Conservation (phyloP, 495 filamentous ascomycete species). For the Neurospora sp. region DNA sequence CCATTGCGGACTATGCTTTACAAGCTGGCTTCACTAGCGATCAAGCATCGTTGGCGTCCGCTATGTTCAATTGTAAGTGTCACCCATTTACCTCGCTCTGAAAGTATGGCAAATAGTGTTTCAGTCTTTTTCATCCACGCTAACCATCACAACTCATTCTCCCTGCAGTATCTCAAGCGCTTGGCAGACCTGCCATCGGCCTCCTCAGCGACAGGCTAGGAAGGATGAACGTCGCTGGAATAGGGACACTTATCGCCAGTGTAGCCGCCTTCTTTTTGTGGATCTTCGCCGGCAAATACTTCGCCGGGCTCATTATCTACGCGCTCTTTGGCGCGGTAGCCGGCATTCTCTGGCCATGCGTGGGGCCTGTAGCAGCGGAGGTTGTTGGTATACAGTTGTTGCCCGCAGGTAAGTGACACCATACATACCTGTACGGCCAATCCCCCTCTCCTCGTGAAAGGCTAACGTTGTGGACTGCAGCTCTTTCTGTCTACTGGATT, state of each 20-base stretch:
- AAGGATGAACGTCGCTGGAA: constrained; percentile 54
- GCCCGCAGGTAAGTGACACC: constrained; percentile 42
- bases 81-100: neutral
- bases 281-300: constrained; percentile 52
- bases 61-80: constrained; percentile 58
- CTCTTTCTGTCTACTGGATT: constrained; percentile 69
- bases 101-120: constrained; percentile 26
- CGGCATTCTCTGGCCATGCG: constrained; percentile 64
- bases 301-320: constrained; percentile 60
- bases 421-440: neutral
- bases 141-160: neutral
- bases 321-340: constrained; percentile 59
- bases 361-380: constrained; percentile 66
- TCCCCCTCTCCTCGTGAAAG: neutral
- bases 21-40: constrained; percentile 51
- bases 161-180: constrained; percentile 29
- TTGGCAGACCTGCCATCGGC: constrained; percentile 54
- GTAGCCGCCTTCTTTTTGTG: constrained; percentile 57
- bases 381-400: constrained; percentile 64
- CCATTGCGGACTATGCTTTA: constrained; percentile 57
- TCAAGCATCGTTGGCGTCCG: constrained; percentile 61
- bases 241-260: constrained; percentile 50
- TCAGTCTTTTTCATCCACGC: neutral
- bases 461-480: constrained; percentile 9
- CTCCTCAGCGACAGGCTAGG: constrained; percentile 56